A percentile compares a stretch with the other conserved stretches of the same genome.
Conservation (phyloP, 768 basidiomycete genomes). For the Scleroderma citrinum region DNA sequence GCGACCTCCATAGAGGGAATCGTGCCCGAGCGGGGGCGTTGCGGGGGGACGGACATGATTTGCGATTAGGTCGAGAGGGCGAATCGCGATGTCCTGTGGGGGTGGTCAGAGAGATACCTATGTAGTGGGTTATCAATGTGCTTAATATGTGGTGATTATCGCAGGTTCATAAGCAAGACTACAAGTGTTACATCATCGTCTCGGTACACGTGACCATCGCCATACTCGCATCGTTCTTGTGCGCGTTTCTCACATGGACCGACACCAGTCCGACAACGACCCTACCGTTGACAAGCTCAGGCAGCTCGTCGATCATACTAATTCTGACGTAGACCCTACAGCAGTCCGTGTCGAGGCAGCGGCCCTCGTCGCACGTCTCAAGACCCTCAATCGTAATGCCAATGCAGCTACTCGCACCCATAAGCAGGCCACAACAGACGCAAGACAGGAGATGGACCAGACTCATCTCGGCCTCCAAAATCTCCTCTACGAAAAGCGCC, state of each 20-base stretch:
- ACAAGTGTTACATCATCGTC: background rate
- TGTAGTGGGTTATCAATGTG: background rate
- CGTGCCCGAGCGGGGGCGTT: constrained; percentile 65
- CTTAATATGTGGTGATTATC: background rate
- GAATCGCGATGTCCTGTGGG: background rate
- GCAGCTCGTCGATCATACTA: constrained; percentile 50
- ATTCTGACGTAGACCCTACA: constrained; percentile 38
- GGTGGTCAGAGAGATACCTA: background rate
- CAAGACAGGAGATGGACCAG: constrained; percentile 86
- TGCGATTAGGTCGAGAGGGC: background rate
- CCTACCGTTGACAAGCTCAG: constrained; percentile 56
- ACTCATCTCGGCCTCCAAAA: constrained; percentile 84
- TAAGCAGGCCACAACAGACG: constrained; percentile 66
- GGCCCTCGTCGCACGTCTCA: constrained; percentile 75
- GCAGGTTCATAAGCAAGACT: background rate
- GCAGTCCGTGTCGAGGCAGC: constrained; percentile 60
- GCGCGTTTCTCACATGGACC: background rate
- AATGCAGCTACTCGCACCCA: constrained; percentile 66
- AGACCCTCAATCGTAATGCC: constrained; percentile 69
- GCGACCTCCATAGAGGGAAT: constrained; percentile 86
- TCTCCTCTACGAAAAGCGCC: constrained; percentile 81
- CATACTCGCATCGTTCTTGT: background rate
- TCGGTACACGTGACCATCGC: background rate
- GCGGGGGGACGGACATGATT: constrained; percentile 29
- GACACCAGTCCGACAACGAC: constrained; percentile 20